Evolutionary conservation across 352 stramenopile species (phyloP).

Genomic region (Pythium dissotocum): DNA sequence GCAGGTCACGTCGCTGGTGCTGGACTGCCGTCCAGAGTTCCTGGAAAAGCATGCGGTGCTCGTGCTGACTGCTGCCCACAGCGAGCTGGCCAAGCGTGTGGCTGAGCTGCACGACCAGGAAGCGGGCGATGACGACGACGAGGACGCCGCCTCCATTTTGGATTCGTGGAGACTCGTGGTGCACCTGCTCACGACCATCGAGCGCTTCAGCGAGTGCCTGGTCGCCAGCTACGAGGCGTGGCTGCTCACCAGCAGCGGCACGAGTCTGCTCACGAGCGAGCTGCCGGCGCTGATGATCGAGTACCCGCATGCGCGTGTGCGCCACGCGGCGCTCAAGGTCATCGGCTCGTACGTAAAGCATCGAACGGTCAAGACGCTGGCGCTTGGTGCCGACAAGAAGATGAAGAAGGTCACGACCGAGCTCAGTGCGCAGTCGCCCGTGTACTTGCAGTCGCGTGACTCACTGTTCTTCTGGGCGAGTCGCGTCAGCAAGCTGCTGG

Average conservation of each 20-base stretch:
- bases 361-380: slow-evolving; percentile 50
- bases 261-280: slow-evolving; percentile 39
- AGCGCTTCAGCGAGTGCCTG: slow-evolving; percentile 67
- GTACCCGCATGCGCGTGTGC: slow-evolving; percentile 80
- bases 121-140: slow-evolving; percentile 24
- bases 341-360: slow-evolving; percentile 68
- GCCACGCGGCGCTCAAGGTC: slow-evolving; percentile 53
- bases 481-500: slow-evolving; percentile 68
- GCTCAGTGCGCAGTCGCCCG: slow-evolving; percentile 26
- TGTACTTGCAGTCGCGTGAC: slow-evolving; percentile 55
- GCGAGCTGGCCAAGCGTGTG: slow-evolving; percentile 40
- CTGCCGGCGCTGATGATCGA: slow-evolving; percentile 60
- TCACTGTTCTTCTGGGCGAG: slow-evolving; percentile 65
- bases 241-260: slow-evolving; percentile 33
- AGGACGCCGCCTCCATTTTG: slow-evolving; percentile 24
- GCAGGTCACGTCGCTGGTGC: slow-evolving; percentile 71
- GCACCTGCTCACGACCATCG: slow-evolving; percentile 63
- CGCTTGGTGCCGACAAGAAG: slow-evolving; percentile 24
- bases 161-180: slow-evolving; percentile 63
- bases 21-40: slow-evolving; percentile 76
- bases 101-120: slow-evolving; percentile 28
- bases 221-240: slow-evolving; percentile 62
- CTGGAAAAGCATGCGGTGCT: slow-evolving; percentile 58
- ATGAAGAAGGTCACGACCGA: slow-evolving; percentile 38
- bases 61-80: slow-evolving; percentile 41